Evolutionary conservation across 1,284 basidiomycete species (phyloP).

Genomic region (Trametes hirsuta): DNA sequence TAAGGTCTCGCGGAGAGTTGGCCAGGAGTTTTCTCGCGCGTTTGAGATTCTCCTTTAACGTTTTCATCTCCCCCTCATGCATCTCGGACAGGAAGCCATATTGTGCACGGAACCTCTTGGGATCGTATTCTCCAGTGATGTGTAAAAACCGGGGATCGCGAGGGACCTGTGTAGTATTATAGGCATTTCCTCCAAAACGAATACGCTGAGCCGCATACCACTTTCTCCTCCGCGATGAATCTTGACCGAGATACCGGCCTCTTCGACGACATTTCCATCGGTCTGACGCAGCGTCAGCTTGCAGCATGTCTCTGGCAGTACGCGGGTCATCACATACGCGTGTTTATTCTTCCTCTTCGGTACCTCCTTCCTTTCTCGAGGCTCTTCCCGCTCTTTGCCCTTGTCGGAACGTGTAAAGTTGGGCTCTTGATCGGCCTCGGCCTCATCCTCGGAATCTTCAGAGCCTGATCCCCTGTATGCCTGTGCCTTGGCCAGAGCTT

Average conservation of each 20-base stretch:
- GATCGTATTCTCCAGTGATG: slow-evolving; percentile 72
- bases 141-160: slow-evolving; percentile 92
- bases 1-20: slow-evolving; percentile 66
- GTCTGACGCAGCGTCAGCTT: slow-evolving; percentile 49
- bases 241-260: slow-evolving; percentile 82
- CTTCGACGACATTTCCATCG: slow-evolving; percentile 85
- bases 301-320: not conserved
- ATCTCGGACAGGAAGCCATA: slow-evolving; percentile 82
- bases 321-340: slow-evolving; percentile 64
- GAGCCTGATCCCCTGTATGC: slow-evolving; percentile 34
- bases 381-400: slow-evolving; percentile 36
- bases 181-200: not conserved
- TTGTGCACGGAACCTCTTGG: slow-evolving; percentile 70
- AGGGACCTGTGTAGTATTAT: slow-evolving; percentile 51
- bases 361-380: slow-evolving; percentile 46
- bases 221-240: slow-evolving; percentile 72
- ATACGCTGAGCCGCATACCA: slow-evolving; percentile 47
- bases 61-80: slow-evolving; percentile 69
- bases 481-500: slow-evolving; percentile 47
- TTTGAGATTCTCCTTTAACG: slow-evolving; percentile 68
- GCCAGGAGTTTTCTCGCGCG: slow-evolving; percentile 70
- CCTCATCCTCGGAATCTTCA: slow-evolving; percentile 33
- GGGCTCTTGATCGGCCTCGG: slow-evolving; percentile 24
- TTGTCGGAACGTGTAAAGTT: slow-evolving; percentile 23
- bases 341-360: slow-evolving; percentile 82